Evolutionary conservation across 75 land plant species (phyloP), one percentile per base, ranked within the genome.

Genomic region (Larix kaempferi): DNA sequence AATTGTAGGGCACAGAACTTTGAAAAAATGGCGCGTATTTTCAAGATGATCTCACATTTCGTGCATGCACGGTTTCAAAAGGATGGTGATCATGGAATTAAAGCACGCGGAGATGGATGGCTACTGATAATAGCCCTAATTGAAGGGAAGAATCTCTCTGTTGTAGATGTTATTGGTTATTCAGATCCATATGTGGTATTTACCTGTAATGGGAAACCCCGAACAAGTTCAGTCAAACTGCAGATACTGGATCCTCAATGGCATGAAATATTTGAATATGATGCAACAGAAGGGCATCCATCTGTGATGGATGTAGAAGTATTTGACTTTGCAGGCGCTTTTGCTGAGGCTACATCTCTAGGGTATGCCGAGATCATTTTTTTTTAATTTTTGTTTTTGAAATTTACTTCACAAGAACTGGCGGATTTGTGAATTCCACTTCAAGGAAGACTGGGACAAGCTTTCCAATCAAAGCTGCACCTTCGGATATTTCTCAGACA

Each of bases 141-240:
- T 76, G 96, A 93, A 74, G 93, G 98, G 37, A 79, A 73, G 65
- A 91, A 76, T 76, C 76, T 95, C 56, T 84, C 92, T 65, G 87
- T 90, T 72, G 90, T 85, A 19, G 94, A 91, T 62, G 75, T 88
- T 57, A 82, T 86, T 78, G 89, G 86, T 3, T 91, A 79, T 57
- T 86, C 91, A 77, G 96, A 95, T 78, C 98, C 98, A 58, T 95
- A 91, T 81, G 98, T 95, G 22, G 94, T 95, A 2, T 95, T 95
- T 74, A 93, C 92, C 16, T 93, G 96, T 81, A 95, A 89, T 84
- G 98, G 98, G 35, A 89, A 79, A 85, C 89, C 86, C n/a, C 88
- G 84, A 77, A 93, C 96, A 12, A 95, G 98, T 39, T 95, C 98
- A 73, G 90, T 95, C 69, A 95, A 93, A 79, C 86, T 95, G 77